Conservation (phyloP, 768 basidiomycete genomes). For the Phylloporus sp. region DNA sequence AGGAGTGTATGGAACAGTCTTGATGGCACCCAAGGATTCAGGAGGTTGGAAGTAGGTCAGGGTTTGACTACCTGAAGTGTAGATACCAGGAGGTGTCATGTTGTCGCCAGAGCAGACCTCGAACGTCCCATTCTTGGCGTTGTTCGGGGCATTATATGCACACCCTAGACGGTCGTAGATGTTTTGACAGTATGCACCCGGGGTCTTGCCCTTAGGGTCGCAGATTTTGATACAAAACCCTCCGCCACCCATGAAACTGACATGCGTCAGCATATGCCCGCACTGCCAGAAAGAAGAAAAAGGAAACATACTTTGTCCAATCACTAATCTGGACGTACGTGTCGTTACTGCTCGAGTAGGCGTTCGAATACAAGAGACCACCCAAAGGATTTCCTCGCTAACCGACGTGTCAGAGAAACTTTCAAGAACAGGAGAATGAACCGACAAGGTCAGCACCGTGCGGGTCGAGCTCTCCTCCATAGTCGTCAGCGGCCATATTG, state of each 20-base stretch:
- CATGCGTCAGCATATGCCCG: conserved; percentile 10
- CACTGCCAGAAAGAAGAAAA: background rate
- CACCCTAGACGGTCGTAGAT: conserved; percentile 73
- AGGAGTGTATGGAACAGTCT: conserved; percentile 41
- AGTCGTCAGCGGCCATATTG: conserved; percentile 49
- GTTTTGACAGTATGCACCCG: conserved; percentile 60
- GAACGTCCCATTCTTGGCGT: conserved; percentile 54
- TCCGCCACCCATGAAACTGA: conserved; percentile 63
- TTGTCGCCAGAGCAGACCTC: conserved; percentile 63
- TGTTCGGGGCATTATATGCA: conserved; percentile 64
- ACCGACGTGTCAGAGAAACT: conserved; percentile 13
- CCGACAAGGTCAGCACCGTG: conserved; percentile 62
- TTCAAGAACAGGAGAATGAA: conserved; percentile 9
- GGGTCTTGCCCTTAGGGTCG: conserved; percentile 50
- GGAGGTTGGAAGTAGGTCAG: conserved; percentile 44
- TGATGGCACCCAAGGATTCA: conserved; percentile 43
- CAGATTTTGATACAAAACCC: conserved; percentile 71
- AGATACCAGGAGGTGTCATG: conserved; percentile 55
- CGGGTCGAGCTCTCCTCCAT: conserved; percentile 74
- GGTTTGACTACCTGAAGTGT: conserved; percentile 37
- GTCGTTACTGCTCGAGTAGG: conserved; percentile 45
- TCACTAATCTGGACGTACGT: conserved; percentile 52
- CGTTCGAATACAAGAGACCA: conserved; percentile 61
- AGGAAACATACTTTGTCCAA: conserved; percentile 59
- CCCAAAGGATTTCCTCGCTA: conserved; percentile 81